These are phyloP conservation scores for Chalciporus chontae DNA, from an alignment of 768 basidiomycete species.

Conservation along the genomic window DNA sequence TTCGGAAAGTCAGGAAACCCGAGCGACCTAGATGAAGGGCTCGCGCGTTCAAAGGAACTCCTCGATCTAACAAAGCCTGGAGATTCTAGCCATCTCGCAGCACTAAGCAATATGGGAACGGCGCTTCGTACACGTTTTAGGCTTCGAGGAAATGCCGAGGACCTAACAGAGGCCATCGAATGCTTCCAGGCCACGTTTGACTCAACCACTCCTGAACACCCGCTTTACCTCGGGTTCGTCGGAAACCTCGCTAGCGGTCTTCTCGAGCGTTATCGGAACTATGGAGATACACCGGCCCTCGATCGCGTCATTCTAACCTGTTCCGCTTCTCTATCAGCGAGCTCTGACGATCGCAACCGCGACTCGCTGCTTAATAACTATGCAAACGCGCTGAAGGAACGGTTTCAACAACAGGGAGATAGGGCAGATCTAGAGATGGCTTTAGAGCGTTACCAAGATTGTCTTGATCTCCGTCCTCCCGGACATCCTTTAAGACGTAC, in stretches of 20 bases:
- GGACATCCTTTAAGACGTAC: conserved; percentile 13
- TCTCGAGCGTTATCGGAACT: conserved; percentile 15
- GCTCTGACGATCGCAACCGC: conserved; percentile 7
- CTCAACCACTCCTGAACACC: conserved; percentile 7
- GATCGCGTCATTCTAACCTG: conserved; percentile 13
- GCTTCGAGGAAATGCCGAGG: conserved; percentile 14
- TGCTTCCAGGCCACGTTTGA: conserved; percentile 12
- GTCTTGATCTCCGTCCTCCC: conserved; percentile 21
- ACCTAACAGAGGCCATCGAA: conserved; percentile 20
- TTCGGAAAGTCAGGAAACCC: conserved; percentile 21
- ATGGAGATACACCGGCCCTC: conserved; percentile 21
- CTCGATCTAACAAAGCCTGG: conserved; percentile 21
- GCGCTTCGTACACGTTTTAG: conserved; percentile 21
- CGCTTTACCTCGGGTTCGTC: conserved; percentile 14
- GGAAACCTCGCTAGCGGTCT: conserved; percentile 17
- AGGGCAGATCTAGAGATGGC: conserved; percentile 18
- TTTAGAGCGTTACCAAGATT: conserved; percentile 9
- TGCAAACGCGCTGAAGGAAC: conserved; percentile 15
- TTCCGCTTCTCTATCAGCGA: conserved; percentile 5
- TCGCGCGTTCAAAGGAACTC: conserved; percentile 14
- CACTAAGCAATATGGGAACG: conserved; percentile 18
- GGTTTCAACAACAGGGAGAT: conserved; percentile 13
- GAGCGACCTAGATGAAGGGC: conserved; percentile 25
- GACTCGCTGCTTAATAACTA: conserved; percentile 24
- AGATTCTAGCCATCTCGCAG: conserved; percentile 13